Base-by-base conservation (phyloP, 306 rosid genomes). In the Herpetospermum pedunculosum region DNA sequence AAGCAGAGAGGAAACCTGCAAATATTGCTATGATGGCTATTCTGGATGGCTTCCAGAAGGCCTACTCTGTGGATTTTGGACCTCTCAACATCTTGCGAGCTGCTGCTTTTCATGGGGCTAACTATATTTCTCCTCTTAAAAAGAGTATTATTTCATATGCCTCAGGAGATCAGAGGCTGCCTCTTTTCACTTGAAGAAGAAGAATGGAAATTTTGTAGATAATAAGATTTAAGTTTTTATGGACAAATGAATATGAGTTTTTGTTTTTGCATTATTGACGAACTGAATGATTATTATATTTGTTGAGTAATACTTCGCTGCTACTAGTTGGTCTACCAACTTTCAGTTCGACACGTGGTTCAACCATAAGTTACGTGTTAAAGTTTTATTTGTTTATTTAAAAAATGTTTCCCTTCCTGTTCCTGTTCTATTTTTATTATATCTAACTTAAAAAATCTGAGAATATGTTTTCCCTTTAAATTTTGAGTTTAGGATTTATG, bases 111-210 rank as follows among this genome's bases (percentile, higher is more conserved):
- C 85, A 83, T 21, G 95, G 91, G 15, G 95, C 91, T 16, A 83
- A 77, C 81, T 69, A 80, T 72, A 82, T 94, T 72, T 90, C 92
- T 48, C 95, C 96, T 3, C 94, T 94, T 13, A 94, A 88, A 76
- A 88, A 79, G 80, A 85, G 86, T 77, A 94, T 94, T 21, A 88
- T 94, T 82, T 94, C 97, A 40, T 91, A 84, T 82, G 98, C 97
- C 70, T 89, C 97, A 1, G 97, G 98, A 35, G 91, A 94, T 11
- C 87, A 85, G 49, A 89, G 84, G 73, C 73, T 89, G 72, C 97
- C 96, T 4, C 59, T 86, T 68, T 88, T 94, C 88, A 80, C 87
- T 70, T 85, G 77, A 83, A 64, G 8, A 60, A 32, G 1, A 21
- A 16, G 2, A 60, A 7, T 16, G 44, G 6, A 9, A 64, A 37